Conservation (phyloP, 306 rosid genomes). For the Senna siamea region DNA sequence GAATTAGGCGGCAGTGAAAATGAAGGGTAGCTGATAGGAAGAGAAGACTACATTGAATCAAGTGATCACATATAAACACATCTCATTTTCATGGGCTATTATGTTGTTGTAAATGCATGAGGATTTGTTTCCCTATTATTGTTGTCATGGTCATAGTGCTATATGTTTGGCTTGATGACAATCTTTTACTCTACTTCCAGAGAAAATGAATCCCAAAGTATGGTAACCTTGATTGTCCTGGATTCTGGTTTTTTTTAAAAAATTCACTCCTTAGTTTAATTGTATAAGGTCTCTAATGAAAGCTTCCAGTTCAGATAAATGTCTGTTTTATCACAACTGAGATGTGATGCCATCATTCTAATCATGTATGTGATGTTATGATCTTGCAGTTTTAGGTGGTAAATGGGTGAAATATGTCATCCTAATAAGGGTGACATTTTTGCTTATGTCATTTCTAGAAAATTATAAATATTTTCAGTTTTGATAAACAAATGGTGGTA, state of each 20-base stretch:
- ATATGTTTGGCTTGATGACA: not conserved
- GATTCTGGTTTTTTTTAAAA: not conserved
- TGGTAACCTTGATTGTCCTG: not conserved
- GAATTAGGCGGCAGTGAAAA: not conserved
- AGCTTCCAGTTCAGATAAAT: not conserved
- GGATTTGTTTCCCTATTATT: not conserved
- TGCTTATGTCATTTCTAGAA: not conserved
- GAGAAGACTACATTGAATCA: not conserved
- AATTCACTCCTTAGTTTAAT: not conserved
- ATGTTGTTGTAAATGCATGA: not conserved
- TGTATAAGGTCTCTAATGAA: not conserved
- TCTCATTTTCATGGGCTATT: conserved; percentile 8
- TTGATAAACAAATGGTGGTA: not conserved
- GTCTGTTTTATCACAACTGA: not conserved
- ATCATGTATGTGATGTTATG: not conserved
- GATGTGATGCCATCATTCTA: not conserved
- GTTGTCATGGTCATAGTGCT: not conserved
- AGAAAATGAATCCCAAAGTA: not conserved
- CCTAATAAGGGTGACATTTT: not conserved
- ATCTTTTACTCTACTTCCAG: not conserved
- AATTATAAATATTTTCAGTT: not conserved
- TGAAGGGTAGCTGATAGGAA: conserved; percentile 16
- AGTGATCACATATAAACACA: not conserved
- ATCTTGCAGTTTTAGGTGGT: not conserved
- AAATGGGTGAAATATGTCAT: not conserved